phyloP scores from a whole-genome alignment of 1,284 basidiomycete species.

The Papiliotrema laurentii region DNA sequence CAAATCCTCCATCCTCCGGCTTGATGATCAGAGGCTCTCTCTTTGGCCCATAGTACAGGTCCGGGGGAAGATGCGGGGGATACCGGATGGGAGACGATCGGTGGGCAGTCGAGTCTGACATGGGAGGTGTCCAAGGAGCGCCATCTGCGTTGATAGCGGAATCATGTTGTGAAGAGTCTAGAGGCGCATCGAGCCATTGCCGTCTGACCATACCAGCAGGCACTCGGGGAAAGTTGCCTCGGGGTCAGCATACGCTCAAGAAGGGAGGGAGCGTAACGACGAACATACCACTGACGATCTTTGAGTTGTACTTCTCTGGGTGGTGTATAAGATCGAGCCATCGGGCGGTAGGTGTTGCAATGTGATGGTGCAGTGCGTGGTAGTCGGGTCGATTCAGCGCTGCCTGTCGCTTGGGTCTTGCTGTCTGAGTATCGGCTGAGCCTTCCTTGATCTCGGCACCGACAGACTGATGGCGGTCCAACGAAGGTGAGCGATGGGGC shows the following conservation, averaged over 20 bases:
- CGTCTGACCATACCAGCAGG: constrained; percentile 20
- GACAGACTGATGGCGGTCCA: no score
- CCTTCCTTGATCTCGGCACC: no score
- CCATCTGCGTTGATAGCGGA: no score
- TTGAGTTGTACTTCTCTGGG: constrained; percentile 36
- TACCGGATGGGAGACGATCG: not conserved
- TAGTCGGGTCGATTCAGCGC: constrained; percentile 42
- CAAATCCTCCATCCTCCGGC: constrained; percentile 39
- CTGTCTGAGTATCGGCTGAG: not conserved
- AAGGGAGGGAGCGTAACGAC: not conserved
- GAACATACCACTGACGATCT: constrained; percentile 33
- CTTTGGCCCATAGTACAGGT: constrained; percentile 37
- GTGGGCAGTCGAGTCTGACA: no score
- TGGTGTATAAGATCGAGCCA: constrained; percentile 46
- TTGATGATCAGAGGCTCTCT: constrained; percentile 41
- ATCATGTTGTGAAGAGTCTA: no score
- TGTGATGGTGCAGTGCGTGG: constrained; percentile 43
- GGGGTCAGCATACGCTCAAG: not conserved
- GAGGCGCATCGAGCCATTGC: constrained; percentile 36
- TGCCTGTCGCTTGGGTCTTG: constrained; percentile 41
- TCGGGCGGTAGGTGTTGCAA: constrained; percentile 41
- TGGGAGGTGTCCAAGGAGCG: no score
- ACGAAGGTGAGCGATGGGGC: no score
- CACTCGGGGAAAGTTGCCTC: constrained; percentile 25
- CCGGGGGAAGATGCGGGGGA: constrained; percentile 30